phyloP scores from a whole-genome alignment of 805 yeast species.

The Komagataella kurtzmanii region DNA sequence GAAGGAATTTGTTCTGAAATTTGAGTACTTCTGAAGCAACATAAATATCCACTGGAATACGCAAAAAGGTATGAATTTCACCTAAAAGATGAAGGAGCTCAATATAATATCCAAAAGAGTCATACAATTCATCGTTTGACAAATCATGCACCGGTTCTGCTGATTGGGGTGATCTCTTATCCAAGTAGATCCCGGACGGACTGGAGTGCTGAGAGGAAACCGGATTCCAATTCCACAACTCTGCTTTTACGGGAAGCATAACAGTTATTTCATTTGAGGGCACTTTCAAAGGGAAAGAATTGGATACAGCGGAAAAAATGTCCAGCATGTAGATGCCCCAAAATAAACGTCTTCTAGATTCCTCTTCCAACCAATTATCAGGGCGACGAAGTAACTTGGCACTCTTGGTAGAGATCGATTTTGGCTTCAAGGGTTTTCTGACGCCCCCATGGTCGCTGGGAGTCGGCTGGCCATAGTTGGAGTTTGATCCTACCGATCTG shows the following conservation, averaged over 20 bases:
- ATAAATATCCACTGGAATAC: slow-evolving; percentile 8
- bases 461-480: neutral
- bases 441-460: neutral
- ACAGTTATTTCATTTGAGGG: slow-evolving; percentile 9
- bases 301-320: slow-evolving; percentile 21
- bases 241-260: slow-evolving; percentile 8
- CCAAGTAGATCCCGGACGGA: neutral
- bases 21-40: slow-evolving; percentile 7
- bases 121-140: slow-evolving; percentile 5
- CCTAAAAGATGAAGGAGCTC: slow-evolving; percentile 8
- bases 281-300: slow-evolving; percentile 16
- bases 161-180: neutral
- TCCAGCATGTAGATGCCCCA: slow-evolving; percentile 22
- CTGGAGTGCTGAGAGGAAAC: neutral
- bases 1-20: slow-evolving; percentile 7
- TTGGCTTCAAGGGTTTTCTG: neutral
- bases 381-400: slow-evolving; percentile 10
- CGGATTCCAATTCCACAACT: slow-evolving; percentile 7
- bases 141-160: slow-evolving; percentile 1
- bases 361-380: slow-evolving; percentile 23
- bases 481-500: neutral
- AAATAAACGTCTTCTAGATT: slow-evolving; percentile 19
- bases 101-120: slow-evolving; percentile 10
- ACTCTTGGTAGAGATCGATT: slow-evolving; percentile 8
- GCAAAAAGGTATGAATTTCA: slow-evolving; percentile 7